Base-by-base conservation (phyloP, 768 basidiomycete species). In the Amanita polypyramis region DNA sequence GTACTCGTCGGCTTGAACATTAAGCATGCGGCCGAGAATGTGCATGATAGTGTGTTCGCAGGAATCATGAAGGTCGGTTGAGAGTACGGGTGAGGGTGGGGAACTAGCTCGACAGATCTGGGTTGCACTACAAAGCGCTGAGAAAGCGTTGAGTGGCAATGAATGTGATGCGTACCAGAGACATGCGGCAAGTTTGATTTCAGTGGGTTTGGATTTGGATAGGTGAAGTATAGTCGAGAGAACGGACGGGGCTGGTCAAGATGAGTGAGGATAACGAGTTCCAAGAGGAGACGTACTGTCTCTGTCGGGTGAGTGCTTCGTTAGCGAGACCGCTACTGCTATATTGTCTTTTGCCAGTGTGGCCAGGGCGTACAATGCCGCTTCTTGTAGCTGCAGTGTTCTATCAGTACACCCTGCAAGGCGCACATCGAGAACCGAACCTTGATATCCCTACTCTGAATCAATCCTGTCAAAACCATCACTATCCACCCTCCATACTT, bases 111-210 rank as follows among this genome's bases (percentile, higher is more conserved):
- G 79, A 20, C 83, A 64, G 47, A 82, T 73, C 53, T 76, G 72
- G 0, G 82, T 79, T 5, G 77, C 75, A 40, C 84, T 85, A 52
- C 11, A 14, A 35, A 8, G 27, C 11, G 23, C 40, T 44, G 17
- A 40, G 1, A 36, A 37, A 19, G 25, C 23, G n/a, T 19, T 17
- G 34, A 52, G 21, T 14, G 25, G 12, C 47, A 14, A 17, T 15
- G 23, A 23, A 33, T n/a, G 20, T 23, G 32, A 35, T 7, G 40
- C 67, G 41, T 57, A 84, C 85, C 85, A 87, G 12, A 85, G 57
- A 55, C 79, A 79, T 0, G 85, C 83, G 1, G 83, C 79, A 1
- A 89, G 62, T 52, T 87, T 84, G 8, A 83, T 73, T 15, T 83
- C 79, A 1, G 70, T 60, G 2, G 67, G 64, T 1, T 82, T 72